A percentile compares a stretch with the other conserved stretches of the same genome.
phyloP scores from a whole-genome alignment of 306 rosid genomes.

The Amphicarpaea edgeworthii region DNA sequence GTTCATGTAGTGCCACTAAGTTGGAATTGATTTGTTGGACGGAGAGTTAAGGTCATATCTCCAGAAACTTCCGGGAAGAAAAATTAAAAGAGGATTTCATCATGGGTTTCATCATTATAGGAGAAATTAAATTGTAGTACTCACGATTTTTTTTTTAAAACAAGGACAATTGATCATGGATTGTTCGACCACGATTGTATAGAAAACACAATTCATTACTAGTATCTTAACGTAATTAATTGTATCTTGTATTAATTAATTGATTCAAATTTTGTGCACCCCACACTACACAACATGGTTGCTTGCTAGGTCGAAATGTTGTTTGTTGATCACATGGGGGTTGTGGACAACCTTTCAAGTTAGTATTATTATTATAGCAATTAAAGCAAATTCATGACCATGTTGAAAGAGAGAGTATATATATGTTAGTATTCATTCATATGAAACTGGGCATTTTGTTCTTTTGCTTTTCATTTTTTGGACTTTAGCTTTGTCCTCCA shows the following conservation, averaged over 20 bases:
- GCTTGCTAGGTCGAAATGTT: neutral
- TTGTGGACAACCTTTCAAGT: conserved; percentile 44
- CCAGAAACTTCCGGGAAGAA: conserved; percentile 52
- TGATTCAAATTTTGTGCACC: neutral
- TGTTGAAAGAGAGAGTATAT: conserved; percentile 36
- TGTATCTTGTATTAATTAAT: neutral
- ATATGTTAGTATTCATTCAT: conserved; percentile 7
- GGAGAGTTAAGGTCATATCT: conserved; percentile 28
- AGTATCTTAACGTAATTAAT: conserved; percentile 1
- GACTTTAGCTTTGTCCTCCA: conserved; percentile 50
- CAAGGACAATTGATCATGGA: conserved; percentile 37
- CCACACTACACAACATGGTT: conserved; percentile 12
- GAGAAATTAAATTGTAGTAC: conserved; percentile 25
- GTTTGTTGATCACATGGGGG: conserved; percentile 56
- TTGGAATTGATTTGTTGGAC: conserved; percentile 46
- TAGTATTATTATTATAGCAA: too few species aligned
- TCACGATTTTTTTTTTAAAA: neutral
- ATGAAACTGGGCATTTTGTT: conserved; percentile 49
- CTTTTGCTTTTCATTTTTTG: conserved; percentile 41
- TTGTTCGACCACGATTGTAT: conserved; percentile 25
- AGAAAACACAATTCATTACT: neutral
- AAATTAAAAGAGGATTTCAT: conserved; percentile 26
- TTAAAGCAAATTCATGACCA: conserved; percentile 38
- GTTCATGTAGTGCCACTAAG: conserved; percentile 43
- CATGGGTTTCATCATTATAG: conserved; percentile 39